phyloP scores from a whole-genome alignment of 208 protist species.

The Leishmania amazonensis region DNA sequence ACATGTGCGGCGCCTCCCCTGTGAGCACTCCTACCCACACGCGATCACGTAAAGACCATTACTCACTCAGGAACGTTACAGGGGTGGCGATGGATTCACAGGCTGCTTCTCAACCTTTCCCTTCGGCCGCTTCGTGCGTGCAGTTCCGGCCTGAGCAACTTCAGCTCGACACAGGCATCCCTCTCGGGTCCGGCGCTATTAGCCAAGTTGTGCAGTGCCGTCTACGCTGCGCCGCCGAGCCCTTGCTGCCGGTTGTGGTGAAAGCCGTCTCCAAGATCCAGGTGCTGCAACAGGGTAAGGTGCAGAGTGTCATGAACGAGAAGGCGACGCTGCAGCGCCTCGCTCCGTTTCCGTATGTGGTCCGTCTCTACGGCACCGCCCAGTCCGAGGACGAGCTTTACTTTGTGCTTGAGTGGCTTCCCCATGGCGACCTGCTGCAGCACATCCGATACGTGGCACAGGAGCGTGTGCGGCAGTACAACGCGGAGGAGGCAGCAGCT shows the following conservation, averaged over 20 bases:
- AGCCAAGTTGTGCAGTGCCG: constrained; percentile 70
- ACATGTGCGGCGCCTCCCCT: background rate
- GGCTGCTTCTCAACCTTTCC: background rate
- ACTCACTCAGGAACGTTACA: background rate
- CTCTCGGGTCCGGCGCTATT: constrained; percentile 84
- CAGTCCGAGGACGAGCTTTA: constrained; percentile 92
- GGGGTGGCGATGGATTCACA: constrained; percentile 2
- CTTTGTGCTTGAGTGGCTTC: constrained; percentile 93
- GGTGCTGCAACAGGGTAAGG: constrained; percentile 86
- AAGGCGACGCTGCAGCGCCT: constrained; percentile 74
- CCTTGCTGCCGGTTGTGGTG: constrained; percentile 63
- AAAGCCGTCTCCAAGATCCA: constrained; percentile 91
- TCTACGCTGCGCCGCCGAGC: constrained; percentile 27
- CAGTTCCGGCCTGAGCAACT: constrained; percentile 72
- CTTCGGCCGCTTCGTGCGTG: constrained; percentile 16
- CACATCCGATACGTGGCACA: constrained; percentile 63
- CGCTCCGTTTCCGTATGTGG: constrained; percentile 76
- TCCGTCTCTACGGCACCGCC: constrained; percentile 82
- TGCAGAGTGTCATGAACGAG: constrained; percentile 81
- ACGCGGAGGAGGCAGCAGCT: background rate
- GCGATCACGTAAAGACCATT: too few species aligned
- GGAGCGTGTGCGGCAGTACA: constrained; percentile 42
- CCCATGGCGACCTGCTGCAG: constrained; percentile 93
- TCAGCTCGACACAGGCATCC: constrained; percentile 47
- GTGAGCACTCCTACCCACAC: background rate